A percentile compares a stretch with the other conserved stretches of the same genome.
Evolutionary conservation across 768 basidiomycete genomes (phyloP).

Genomic region (Auriscalpium microsporum): DNA sequence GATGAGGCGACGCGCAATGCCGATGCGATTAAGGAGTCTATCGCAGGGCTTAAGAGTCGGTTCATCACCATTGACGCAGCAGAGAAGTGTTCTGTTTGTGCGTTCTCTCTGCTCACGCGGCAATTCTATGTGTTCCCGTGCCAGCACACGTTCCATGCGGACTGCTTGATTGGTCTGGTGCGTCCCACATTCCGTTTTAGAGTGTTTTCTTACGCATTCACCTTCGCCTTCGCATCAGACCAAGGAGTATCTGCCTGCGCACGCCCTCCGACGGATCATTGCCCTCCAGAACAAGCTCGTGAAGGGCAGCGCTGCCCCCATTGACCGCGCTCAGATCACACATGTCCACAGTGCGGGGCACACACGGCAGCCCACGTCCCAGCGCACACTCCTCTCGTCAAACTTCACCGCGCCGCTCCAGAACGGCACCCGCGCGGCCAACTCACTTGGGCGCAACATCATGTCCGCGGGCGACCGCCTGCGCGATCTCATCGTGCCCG

Average conservation of each 20-base stretch:
- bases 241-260: slow-evolving; percentile 82
- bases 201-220: not conserved
- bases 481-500: slow-evolving; percentile 88
- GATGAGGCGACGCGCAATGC: slow-evolving; percentile 89
- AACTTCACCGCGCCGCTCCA: slow-evolving; percentile 56
- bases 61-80: slow-evolving; percentile 87
- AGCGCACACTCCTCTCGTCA: slow-evolving; percentile 67
- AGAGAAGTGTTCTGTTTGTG: slow-evolving; percentile 82
- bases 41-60: slow-evolving; percentile 72
- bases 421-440: slow-evolving; percentile 57
- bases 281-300: slow-evolving; percentile 80
- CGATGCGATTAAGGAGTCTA: slow-evolving; percentile 90
- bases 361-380: slow-evolving; percentile 37
- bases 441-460: slow-evolving; percentile 67
- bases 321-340: slow-evolving; percentile 22
- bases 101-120: slow-evolving; percentile 64
- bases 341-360: slow-evolving; percentile 14
- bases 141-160: slow-evolving; percentile 95
- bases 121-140: slow-evolving; percentile 99
- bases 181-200: slow-evolving; percentile 22
- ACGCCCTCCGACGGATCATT: slow-evolving; percentile 77
- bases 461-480: slow-evolving; percentile 85
- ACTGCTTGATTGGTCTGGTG: slow-evolving; percentile 92
- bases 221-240: slow-evolving; percentile 43
- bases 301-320: slow-evolving; percentile 33